Evolutionary conservation across 257 asterid genomes (phyloP).

Genomic region (Jaltomata sinuosa): DNA sequence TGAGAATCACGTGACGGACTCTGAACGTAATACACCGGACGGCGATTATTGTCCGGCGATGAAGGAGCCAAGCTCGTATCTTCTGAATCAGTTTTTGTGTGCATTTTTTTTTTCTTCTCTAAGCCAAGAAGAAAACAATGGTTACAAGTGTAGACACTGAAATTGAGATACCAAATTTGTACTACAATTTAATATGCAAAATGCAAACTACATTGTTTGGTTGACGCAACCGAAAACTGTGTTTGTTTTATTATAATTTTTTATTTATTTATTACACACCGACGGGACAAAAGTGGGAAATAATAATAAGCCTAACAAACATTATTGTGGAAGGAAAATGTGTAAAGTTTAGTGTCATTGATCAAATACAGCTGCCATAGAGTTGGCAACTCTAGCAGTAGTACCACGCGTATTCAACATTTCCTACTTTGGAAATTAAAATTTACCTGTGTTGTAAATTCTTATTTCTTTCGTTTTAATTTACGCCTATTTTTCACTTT

Average conservation of each 20-base stretch:
- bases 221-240: background rate
- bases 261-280: background rate
- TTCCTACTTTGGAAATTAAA: background rate
- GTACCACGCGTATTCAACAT: background rate
- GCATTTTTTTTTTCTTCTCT: slow-evolving; percentile 28
- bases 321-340: background rate
- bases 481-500: too few species aligned
- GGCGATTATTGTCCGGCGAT: slow-evolving; percentile 71
- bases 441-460: background rate
- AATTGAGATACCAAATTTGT: background rate
- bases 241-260: background rate
- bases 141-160: background rate
- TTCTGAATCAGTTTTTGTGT: slow-evolving; percentile 75
- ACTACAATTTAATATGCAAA: background rate
- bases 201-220: background rate
- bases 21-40: slow-evolving; percentile 73
- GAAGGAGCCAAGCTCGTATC: slow-evolving; percentile 78
- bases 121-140: background rate
- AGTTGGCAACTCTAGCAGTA: slow-evolving; percentile 8
- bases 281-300: background rate
- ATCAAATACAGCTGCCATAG: slow-evolving; percentile 7
- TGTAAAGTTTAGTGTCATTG: background rate
- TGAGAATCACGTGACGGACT: slow-evolving; percentile 91
- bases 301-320: background rate
- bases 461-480: too few species aligned